phyloP scores from a whole-genome alignment of 495 filamentous ascomycete genomes.

The Penicillium cinerascens region DNA sequence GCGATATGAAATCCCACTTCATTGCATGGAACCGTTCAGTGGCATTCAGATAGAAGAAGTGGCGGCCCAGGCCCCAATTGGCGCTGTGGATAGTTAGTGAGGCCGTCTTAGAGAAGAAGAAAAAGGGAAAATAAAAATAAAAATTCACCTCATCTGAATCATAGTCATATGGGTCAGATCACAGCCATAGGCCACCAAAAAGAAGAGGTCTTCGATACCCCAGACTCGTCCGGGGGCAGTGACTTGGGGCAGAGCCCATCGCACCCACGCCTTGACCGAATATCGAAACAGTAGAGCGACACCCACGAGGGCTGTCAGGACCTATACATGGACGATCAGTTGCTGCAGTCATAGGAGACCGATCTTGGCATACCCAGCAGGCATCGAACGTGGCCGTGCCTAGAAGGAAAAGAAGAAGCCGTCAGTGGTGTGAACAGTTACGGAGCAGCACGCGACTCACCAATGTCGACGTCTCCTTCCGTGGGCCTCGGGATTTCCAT shows the following conservation, averaged over 20 bases:
- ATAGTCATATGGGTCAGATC: conserved; percentile 32
- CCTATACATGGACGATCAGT: conserved; percentile 15
- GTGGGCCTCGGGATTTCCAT: conserved; percentile 29
- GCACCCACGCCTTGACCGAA: conserved; percentile 33
- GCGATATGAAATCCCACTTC: conserved; percentile 34
- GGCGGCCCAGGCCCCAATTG: conserved; percentile 32
- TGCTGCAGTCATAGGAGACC: neutral
- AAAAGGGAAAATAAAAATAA: neutral
- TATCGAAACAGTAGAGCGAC: conserved; percentile 31
- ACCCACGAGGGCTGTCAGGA: conserved; percentile 28
- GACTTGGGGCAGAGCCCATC: conserved; percentile 34
- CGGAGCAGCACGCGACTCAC: conserved; percentile 12
- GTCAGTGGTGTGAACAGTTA: conserved; percentile 1
- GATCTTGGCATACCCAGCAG: conserved; percentile 26
- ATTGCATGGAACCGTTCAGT: conserved; percentile 21
- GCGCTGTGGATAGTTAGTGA: conserved; percentile 13
- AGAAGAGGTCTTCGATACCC: conserved; percentile 36
- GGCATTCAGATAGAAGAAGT: conserved; percentile 25
- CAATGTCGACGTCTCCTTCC: conserved; percentile 31
- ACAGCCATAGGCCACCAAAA: conserved; percentile 26
- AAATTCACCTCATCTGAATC: conserved; percentile 29
- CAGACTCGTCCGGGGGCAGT: conserved; percentile 31
- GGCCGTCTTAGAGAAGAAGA: neutral
- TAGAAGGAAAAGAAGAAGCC: conserved; percentile 7
- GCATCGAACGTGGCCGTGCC: conserved; percentile 25